phyloP scores from a whole-genome alignment of 441 rosid genomes.

The Gossypium aridum region DNA sequence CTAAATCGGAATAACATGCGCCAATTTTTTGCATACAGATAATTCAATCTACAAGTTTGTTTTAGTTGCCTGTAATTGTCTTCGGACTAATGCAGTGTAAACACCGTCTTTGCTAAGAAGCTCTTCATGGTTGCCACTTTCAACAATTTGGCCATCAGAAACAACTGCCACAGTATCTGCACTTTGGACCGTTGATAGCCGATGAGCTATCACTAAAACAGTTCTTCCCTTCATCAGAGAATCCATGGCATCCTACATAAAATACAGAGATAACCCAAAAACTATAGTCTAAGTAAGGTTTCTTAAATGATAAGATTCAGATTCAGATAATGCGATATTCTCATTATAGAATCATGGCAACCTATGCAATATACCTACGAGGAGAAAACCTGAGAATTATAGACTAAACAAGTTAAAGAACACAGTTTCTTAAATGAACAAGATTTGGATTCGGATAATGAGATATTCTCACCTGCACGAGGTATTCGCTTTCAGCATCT shows the following conservation, averaged over 20 bases:
- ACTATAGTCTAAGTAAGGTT: not conserved
- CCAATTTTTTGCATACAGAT: not conserved
- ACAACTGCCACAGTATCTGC: slow-evolving; percentile 78
- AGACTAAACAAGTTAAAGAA: not conserved
- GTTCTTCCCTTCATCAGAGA: slow-evolving; percentile 80
- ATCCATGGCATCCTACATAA: slow-evolving; percentile 17
- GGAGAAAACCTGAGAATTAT: not conserved
- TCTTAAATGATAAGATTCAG: slow-evolving; percentile 1
- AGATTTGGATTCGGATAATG: not conserved
- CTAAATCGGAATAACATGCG: no score
- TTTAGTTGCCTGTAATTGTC: slow-evolving; percentile 62
- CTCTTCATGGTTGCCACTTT: slow-evolving; percentile 72
- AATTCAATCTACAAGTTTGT: slow-evolving; percentile 10
- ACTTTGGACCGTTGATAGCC: slow-evolving; percentile 75
- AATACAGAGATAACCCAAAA: not conserved
- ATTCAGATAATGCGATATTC: no score
- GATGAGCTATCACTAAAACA: slow-evolving; percentile 84
- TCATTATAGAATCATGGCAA: slow-evolving; percentile 5
- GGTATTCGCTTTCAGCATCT: slow-evolving; percentile 93
- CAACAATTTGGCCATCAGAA: slow-evolving; percentile 79
- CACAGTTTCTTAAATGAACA: not conserved
- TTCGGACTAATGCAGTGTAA: slow-evolving; percentile 70
- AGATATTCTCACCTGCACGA: slow-evolving; percentile 57
- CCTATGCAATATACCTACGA: not conserved
- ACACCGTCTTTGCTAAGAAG: slow-evolving; percentile 58